Percentiles rank a stretch among this genome's conserved stretches.
These are phyloP conservation scores for Populus hybrid DNA, from an alignment of 441 rosid species.

Conservation along the genomic window DNA sequence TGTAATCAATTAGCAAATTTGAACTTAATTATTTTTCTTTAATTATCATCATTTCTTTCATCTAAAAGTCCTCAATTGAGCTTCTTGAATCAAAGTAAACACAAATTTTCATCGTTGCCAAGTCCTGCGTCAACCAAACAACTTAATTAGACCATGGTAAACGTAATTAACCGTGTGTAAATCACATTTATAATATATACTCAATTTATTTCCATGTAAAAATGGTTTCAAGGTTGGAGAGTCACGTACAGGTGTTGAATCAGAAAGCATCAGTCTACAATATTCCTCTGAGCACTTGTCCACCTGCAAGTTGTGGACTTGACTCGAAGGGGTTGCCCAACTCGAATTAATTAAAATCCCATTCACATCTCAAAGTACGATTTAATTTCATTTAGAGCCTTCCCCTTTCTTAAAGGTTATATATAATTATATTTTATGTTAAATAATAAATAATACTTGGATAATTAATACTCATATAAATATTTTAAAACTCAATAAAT, in stretches of 20 bases:
- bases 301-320: too few species aligned
- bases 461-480: too few species aligned
- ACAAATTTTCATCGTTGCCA: neutral
- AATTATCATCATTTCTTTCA: conserved; percentile 8
- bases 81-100: neutral
- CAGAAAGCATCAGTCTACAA: neutral
- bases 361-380: neutral
- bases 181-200: neutral
- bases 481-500: too few species aligned
- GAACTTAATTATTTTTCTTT: neutral
- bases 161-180: neutral
- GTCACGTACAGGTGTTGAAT: neutral
- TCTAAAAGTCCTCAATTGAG: conserved; percentile 6
- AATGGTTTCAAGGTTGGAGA: neutral
- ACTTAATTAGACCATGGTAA: too few species aligned
- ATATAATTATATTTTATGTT: too few species aligned
- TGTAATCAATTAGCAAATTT: neutral
- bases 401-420: too few species aligned
- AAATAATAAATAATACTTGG: too few species aligned
- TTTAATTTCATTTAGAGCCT: neutral
- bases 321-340: neutral
- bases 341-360: neutral
- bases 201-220: neutral
- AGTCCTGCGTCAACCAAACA: neutral
- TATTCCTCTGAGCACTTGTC: neutral